Conservation (phyloP, 2,329 filamentous ascomycete species). For the Dothideomycetidae sp. region DNA sequence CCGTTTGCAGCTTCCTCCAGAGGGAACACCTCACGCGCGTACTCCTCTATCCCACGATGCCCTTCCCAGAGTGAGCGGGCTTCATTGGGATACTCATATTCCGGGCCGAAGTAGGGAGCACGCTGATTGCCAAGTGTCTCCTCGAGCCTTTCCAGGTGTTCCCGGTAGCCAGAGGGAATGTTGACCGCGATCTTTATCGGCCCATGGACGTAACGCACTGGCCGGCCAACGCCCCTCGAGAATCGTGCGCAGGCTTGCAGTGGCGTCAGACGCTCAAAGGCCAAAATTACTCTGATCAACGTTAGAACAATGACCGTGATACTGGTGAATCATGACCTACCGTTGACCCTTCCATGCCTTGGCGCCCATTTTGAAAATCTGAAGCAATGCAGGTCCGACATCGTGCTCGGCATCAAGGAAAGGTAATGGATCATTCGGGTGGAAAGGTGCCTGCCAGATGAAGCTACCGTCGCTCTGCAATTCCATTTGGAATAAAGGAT, state of each 20-base stretch:
- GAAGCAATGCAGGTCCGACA: slow-evolving; percentile 77
- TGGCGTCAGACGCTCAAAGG: slow-evolving; percentile 80
- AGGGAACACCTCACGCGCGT: slow-evolving; percentile 84
- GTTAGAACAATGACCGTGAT: slow-evolving; percentile 10
- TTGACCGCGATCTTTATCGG: slow-evolving; percentile 74
- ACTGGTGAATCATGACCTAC: slow-evolving; percentile 29
- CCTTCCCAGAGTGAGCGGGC: slow-evolving; percentile 83
- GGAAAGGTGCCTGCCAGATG: slow-evolving; percentile 85
- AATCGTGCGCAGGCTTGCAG: slow-evolving; percentile 70
- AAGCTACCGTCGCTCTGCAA: slow-evolving; percentile 73
- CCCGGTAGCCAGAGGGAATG: slow-evolving; percentile 74
- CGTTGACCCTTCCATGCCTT: slow-evolving; percentile 66
- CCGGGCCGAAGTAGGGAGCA: slow-evolving; percentile 49
- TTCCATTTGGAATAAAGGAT: slow-evolving; percentile 93
- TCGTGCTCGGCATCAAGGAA: slow-evolving; percentile 97
- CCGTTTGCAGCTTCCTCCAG: slow-evolving; percentile 92
- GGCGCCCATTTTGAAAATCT: slow-evolving; percentile 88
- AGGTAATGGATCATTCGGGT: slow-evolving; percentile 73
- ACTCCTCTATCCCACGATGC: slow-evolving; percentile 80
- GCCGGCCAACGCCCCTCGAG: slow-evolving; percentile 59
- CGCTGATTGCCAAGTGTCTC: slow-evolving; percentile 43
- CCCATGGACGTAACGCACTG: slow-evolving; percentile 62
- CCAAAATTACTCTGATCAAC: slow-evolving; percentile 59
- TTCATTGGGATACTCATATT: slow-evolving; percentile 50
- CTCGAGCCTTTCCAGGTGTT: slow-evolving; percentile 60